Base-by-base conservation (phyloP, 768 basidiomycete species). In the Kwoniella sp. region DNA sequence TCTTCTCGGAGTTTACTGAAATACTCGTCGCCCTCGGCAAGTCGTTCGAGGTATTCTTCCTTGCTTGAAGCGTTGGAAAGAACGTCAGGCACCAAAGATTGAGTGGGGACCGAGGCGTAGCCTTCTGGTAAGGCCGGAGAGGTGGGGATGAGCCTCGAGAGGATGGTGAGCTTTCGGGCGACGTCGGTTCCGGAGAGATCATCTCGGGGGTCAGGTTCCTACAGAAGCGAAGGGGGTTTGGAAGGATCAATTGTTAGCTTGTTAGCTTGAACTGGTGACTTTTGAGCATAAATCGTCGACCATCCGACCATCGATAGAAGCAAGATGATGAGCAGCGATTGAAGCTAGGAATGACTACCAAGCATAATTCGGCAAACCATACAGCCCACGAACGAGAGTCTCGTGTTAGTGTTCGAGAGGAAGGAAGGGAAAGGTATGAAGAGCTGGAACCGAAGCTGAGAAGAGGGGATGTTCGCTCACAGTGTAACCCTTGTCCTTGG, bases 131-230 rank as follows among this genome's bases (percentile, higher is more conserved):
- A 85, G 6, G 82, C 68, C 17, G 81, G 80, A 7, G 82, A 66
- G 22, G 77, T 68, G 40, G 81, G 75, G 58, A 81, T 64, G 73
- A 87, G 85, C 55, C 96, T 88, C 0, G 92, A 88, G 60, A 99
- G 85, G 81, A 99, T 99, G 57, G 92, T 92, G 52, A 99, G 86
- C 80, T 99, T 99, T 49, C 96, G 88, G 1, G 94, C 94, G 51
- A 99, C 96, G 80, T 99, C 96, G 33, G 90, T 90, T 5, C 96
- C 96, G 67, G 92, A 94, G 48, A 99, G 87, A 79, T 99, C 96
- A 73, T 97, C 95, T 29, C 88, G 90, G 0, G 96, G 96, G 79
- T 99, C 91, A 5, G 96, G 96, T 83, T 99, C 96, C 93, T 96
- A 59, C 37, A 13, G 30, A 26, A n/a, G n/a, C n/a, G n/a, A n/a